Base-by-base conservation (phyloP, 345 rosid species). In the Rhizophora mangle region DNA sequence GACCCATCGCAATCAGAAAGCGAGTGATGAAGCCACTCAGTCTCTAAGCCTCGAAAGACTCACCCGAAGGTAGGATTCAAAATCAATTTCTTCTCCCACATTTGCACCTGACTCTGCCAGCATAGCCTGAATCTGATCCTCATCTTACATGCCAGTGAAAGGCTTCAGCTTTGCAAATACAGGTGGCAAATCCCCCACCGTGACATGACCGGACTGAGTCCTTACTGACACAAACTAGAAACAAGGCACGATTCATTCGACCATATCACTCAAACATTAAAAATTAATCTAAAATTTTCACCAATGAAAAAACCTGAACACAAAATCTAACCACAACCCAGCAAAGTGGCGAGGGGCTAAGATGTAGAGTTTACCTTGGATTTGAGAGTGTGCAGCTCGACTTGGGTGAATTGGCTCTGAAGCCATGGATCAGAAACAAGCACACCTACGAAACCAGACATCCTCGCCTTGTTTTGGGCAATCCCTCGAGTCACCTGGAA, bases 401-500 rank as follows among this genome's bases (percentile, higher is more conserved):
- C 99, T 82, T 95, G 99, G 61, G 99, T 95, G 88, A 95, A 95
- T 76, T 95, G 97, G 79, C 99, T 85, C 57, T 95, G 99, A 68
- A 95, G 90, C 98, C 90, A 85, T 76, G 89, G 92, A 92, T 95
- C 99, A 82, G 98, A 90, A 70, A 92, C 96, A 61, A 87, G 70
- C 36, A 95, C 95, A 60, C 98, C 99, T 72, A 82, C 93, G 80
- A 85, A 95, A 83, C 89, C 81, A 74, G 99, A 82, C 99, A 95
- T 95, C 10, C 56, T 72, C 36, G 27, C 37, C 36, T 32, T 60
- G 22, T 39, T 43, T 39, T 21, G 22, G 60, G 36, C 53, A 27
- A 32, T 39, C 46, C 46, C 46, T 32, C 19, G 24, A 22, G 59
- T 69, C 51, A 43, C 21, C 53, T 39, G 39, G 18, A 32, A 18